A percentile compares a stretch with the other conserved stretches of the same genome.
These are phyloP conservation scores for Colletotrichum sojae DNA, from an alignment of 2,329 filamentous ascomycete species.

Conservation along the genomic window DNA sequence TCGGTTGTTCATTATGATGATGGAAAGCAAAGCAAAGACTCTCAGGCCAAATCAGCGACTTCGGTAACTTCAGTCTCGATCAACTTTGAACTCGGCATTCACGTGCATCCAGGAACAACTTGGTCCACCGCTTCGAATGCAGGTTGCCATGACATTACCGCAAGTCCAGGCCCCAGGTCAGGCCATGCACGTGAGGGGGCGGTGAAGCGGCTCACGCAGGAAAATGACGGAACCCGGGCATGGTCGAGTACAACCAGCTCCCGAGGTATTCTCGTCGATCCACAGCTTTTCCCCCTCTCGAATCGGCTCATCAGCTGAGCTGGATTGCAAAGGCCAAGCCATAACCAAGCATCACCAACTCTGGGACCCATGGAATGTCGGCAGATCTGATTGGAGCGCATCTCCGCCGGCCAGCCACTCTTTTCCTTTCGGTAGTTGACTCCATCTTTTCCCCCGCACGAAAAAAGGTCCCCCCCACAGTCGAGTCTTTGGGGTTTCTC, in stretches of 20 bases:
- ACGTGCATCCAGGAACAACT: background rate
- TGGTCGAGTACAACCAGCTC: too few relatives aligned
- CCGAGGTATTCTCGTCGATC: constrained; percentile 8
- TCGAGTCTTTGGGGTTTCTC: constrained; percentile 11
- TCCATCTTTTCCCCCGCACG: constrained; percentile 29
- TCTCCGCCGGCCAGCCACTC: constrained; percentile 3
- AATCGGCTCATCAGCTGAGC: background rate
- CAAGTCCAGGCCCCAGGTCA: background rate
- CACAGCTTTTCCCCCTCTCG: background rate
- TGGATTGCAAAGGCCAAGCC: background rate
- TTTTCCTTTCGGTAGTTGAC: constrained; percentile 14
- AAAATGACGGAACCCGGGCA: background rate
- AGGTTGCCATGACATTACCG: background rate
- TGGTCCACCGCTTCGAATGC: too few relatives aligned
- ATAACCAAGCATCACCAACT: constrained; percentile 4
- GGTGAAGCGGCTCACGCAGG: background rate
- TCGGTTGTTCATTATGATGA: too few relatives aligned
- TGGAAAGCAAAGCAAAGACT: too few relatives aligned
- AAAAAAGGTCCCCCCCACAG: constrained; percentile 5
- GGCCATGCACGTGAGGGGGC: background rate
- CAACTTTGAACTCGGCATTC: background rate
- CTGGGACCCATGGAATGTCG: too few relatives aligned
- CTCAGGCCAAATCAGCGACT: too few relatives aligned
- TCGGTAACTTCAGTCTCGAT: too few relatives aligned
- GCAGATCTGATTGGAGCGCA: constrained; percentile 32